Conservation (phyloP, 495 filamentous ascomycete genomes). For the Penicillium nucicola region DNA sequence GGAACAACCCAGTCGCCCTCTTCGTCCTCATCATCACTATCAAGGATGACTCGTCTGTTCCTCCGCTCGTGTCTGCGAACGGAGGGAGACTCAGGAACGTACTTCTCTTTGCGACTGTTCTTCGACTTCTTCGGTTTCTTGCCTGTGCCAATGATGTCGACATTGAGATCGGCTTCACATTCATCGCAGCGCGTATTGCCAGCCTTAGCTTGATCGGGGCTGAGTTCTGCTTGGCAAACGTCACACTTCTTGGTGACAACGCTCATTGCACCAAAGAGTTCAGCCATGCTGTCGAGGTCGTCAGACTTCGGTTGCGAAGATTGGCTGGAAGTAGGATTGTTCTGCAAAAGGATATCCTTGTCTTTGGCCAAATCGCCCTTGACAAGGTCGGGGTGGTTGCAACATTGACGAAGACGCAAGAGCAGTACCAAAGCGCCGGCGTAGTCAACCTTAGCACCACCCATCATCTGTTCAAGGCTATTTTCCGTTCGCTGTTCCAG, state of each 20-base stretch:
- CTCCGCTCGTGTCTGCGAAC: conserved; percentile 27
- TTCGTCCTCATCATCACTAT: conserved; percentile 68
- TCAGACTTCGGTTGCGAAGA: conserved; percentile 47
- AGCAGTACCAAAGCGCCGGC: conserved; percentile 84
- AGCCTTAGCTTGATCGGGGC: conserved; percentile 48
- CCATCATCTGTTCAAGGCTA: conserved; percentile 85
- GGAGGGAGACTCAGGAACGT: conserved; percentile 17
- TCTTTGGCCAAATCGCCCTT: conserved; percentile 82
- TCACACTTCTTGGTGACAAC: conserved; percentile 84
- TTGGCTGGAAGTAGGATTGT: conserved; percentile 41
- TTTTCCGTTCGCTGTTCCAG: conserved; percentile 81
- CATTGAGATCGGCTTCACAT: conserved; percentile 66
- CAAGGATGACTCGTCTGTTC: conserved; percentile 54
- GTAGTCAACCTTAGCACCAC: conserved; percentile 66
- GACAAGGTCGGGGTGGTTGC: conserved; percentile 88
- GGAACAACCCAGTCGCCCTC: conserved; percentile 75
- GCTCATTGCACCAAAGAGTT: conserved; percentile 78
- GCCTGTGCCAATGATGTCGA: conserved; percentile 33
- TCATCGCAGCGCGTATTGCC: conserved; percentile 67
- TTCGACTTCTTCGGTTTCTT: conserved; percentile 48
- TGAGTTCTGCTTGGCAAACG: conserved; percentile 74
- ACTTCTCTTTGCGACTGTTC: conserved; percentile 24
- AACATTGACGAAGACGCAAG: conserved; percentile 83
- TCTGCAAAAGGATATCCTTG: conserved; percentile 74
- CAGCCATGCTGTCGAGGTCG: conserved; percentile 78